Base-by-base conservation (phyloP, 116 monocot genomes). In the Thalassia testudinum region DNA sequence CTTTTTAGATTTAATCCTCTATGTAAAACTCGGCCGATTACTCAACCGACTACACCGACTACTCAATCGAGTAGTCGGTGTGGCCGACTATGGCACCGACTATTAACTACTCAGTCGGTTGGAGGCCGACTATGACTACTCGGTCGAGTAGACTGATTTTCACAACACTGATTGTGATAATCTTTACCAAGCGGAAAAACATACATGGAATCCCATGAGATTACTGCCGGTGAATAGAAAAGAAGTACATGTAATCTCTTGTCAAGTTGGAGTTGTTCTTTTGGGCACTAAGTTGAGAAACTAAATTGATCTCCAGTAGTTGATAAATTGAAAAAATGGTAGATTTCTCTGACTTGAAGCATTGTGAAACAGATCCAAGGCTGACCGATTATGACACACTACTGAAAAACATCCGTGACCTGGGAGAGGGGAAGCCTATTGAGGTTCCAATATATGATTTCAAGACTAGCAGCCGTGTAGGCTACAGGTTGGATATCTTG, bases 361-460 rank as follows among this genome's bases (percentile, higher is more conserved):
- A 10, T 34, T 10, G 10, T 10, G n/a, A 34, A 34, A 64, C 77
- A 97, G 97, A 97, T 75, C 97, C 97, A 62, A 78, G 95, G 26
- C 69, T 97, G 21, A 89, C 97, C 52, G 97, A 97, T 58, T 97
- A 89, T 72, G 97, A 85, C 42, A 97, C 89, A 59, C 70, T 97
- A 62, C 59, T 97, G 54, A 75, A 89, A 72, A 97, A 97, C 54
- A 85, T 97, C 66, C 50, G 68, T 66, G 89, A 70, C 47, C 60
- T 97, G 28, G 89, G 82, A 66, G 76, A 81, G 47, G 97, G 97
- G 15, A 82, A 77, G 54, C 27, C 75, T 30, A 85, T 85, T 30
- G 62, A 97, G 58, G 97, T 97, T 51, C 97, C 97, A 11, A 72
- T 89, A 59, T 97, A 97, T 72, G 97, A 97, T 75, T 97, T 71